Base-by-base conservation (phyloP, 495 filamentous ascomycete species). In the Chlorociboria aeruginascens region DNA sequence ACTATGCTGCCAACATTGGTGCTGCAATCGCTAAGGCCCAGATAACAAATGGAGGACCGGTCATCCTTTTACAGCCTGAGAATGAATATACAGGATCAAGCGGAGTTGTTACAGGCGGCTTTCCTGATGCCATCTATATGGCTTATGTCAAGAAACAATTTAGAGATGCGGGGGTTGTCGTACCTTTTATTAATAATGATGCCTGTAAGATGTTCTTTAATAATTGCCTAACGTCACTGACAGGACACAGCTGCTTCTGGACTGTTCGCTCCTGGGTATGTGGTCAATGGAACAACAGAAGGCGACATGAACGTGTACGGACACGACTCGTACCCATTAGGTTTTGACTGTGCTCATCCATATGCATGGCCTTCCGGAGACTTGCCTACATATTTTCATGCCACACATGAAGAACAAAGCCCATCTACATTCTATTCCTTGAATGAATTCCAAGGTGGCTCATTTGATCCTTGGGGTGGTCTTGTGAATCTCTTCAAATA, bases 131-230 rank as follows among this genome's bases (percentile, higher is more conserved):
- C 0, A 62, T 64, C 3, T 92, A 89, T 59, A 81, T 89, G 66
- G 68, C 79, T 39, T 78, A 79, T 52, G 75, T 89, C 16, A 73
- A 81, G 39, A 71, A 85, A 33, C 81, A 84, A 50, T 76, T 74
- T 16, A 71, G 78, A 36, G 67, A 80, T 31, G 81, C 79, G 12
- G 81, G 85, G 0, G 74, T 92, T 34, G 70, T 85, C 0, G 73
- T 89, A 0, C 86, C 85, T 1, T 71, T 86, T 43, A 84, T 89
- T 40, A 84, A 63, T 61, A 92, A 92, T 49, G 86, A 92, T 64
- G 82, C 77, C 4, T 66, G 60, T 46, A 37, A 58, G 52, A 52
- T 29, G 8, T 13, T 8, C 28, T 38, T 9, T 34, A 25, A 20
- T 32, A 20, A 33, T 8, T 16, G 13, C 1, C 37, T 32, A 25